Percentiles rank a stretch among this genome's conserved stretches.
Evolutionary conservation across 2,329 filamentous ascomycete species (phyloP).

Genomic region (Fusarium pseudocircinatum): DNA sequence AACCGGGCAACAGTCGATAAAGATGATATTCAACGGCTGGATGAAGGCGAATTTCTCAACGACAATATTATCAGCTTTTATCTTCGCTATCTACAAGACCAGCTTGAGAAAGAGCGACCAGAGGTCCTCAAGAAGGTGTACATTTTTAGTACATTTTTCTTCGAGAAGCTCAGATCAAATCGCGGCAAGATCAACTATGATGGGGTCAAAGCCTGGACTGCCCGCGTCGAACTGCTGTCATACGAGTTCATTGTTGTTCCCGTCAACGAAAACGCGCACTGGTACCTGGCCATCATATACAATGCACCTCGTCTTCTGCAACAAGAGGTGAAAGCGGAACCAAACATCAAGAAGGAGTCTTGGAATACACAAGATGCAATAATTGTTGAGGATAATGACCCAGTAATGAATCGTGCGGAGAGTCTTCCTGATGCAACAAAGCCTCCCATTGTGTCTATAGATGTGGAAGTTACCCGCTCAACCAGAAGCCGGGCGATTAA

Average conservation of each 20-base stretch:
- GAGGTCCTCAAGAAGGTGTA: slow-evolving; percentile 74
- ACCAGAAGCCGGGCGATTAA: slow-evolving; percentile 8
- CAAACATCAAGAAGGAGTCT: slow-evolving; percentile 9
- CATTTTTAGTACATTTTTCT: slow-evolving; percentile 95
- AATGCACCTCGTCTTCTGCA: slow-evolving; percentile 75
- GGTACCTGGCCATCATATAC: slow-evolving; percentile 96
- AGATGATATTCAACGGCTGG: slow-evolving; percentile 78
- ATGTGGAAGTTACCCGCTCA: slow-evolving; percentile 26
- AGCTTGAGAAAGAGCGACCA: slow-evolving; percentile 64
- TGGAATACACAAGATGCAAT: slow-evolving; percentile 17
- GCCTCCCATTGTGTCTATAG: slow-evolving; percentile 39
- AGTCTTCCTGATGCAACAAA: slow-evolving; percentile 30
- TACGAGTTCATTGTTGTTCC: slow-evolving; percentile 93
- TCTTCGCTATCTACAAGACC: slow-evolving; percentile 75
- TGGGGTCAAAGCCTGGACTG: slow-evolving; percentile 87
- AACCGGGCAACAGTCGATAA: slow-evolving; percentile 73
- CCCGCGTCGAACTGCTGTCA: slow-evolving; percentile 82
- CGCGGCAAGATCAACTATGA: slow-evolving; percentile 80
- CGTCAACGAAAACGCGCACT: slow-evolving; percentile 87
- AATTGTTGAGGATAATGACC: slow-evolving; percentile 20
- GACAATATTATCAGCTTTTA: slow-evolving; percentile 94
- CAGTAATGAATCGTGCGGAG: slow-evolving; percentile 12
- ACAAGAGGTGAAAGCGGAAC: neutral
- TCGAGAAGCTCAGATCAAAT: slow-evolving; percentile 74
- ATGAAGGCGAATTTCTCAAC: slow-evolving; percentile 88